Conservation (phyloP, 371 early-diverging fungal genomes). For the Rhizopus delemar region DNA sequence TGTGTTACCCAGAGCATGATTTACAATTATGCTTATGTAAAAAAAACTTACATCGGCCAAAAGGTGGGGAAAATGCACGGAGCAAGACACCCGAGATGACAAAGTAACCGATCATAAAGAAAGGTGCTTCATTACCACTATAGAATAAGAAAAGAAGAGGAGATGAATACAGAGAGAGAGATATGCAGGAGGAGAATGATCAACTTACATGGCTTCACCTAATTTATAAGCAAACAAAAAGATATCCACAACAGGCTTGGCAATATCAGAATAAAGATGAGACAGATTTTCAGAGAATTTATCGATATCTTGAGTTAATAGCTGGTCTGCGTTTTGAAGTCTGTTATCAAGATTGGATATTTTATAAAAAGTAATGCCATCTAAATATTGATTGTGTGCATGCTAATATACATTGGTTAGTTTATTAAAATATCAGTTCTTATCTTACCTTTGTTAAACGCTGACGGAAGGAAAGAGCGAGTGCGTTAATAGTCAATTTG, state of each 20-base stretch:
- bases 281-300: constrained; percentile 79
- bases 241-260: constrained; percentile 84
- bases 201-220: constrained; percentile 75
- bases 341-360: constrained; percentile 77
- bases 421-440: not conserved
- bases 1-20: too few relatives aligned
- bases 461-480: constrained; percentile 77
- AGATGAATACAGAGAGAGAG: not conserved
- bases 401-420: constrained; percentile 38
- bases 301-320: constrained; percentile 86
- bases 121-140: constrained; percentile 72
- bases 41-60: constrained; percentile 68
- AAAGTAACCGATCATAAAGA: constrained; percentile 82
- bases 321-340: constrained; percentile 83
- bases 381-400: constrained; percentile 80
- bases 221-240: constrained; percentile 83
- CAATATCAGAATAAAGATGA: constrained; percentile 78
- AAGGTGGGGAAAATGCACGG: constrained; percentile 82
- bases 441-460: constrained; percentile 66
- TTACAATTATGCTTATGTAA: not conserved
- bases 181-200: too few relatives aligned
- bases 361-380: constrained; percentile 83
- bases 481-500: constrained; percentile 67
- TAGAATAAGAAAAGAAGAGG: not conserved
- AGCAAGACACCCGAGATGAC: constrained; percentile 71